A percentile compares a stretch with the other conserved stretches of the same genome.
phyloP scores from a whole-genome alignment of 2,329 filamentous ascomycete species.

The Ceratocystis ficicola region DNA sequence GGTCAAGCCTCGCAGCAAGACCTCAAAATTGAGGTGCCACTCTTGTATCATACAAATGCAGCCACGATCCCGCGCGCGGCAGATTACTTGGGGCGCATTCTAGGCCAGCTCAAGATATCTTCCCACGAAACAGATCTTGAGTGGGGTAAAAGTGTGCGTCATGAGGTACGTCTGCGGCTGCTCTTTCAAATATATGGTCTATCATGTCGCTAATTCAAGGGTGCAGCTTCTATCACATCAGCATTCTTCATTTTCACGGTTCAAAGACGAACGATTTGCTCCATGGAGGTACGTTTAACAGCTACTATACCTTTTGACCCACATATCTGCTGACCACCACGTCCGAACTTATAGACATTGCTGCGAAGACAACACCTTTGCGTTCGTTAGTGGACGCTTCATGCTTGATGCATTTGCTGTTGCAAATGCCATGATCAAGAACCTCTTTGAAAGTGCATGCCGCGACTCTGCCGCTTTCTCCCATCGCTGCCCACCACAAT shows the following conservation, averaged over 20 bases:
- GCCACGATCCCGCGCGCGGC: slow-evolving; percentile 11
- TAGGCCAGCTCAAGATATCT: slow-evolving; percentile 6
- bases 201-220: neutral
- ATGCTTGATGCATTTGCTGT: slow-evolving; percentile 19
- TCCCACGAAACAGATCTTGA: neutral
- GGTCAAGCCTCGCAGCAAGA: slow-evolving; percentile 16
- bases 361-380: slow-evolving; percentile 19
- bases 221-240: slow-evolving; percentile 14
- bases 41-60: slow-evolving; percentile 17
- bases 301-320: neutral
- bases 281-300: slow-evolving; percentile 12
- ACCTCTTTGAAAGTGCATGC: slow-evolving; percentile 17
- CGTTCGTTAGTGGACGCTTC: slow-evolving; percentile 20
- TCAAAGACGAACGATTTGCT: neutral
- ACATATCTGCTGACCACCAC: neutral
- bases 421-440: slow-evolving; percentile 17
- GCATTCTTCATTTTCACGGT: slow-evolving; percentile 14
- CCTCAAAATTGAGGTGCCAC: slow-evolving; percentile 13
- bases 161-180: neutral
- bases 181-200: neutral
- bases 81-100: slow-evolving; percentile 10
- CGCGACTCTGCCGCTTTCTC: slow-evolving; percentile 3
- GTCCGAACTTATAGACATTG: slow-evolving; percentile 7
- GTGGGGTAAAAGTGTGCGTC: slow-evolving; percentile 2
- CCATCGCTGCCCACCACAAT: neutral